Evolutionary conservation across 495 filamentous ascomycete genomes (phyloP).

Genomic region (Xylaria nigripes): DNA sequence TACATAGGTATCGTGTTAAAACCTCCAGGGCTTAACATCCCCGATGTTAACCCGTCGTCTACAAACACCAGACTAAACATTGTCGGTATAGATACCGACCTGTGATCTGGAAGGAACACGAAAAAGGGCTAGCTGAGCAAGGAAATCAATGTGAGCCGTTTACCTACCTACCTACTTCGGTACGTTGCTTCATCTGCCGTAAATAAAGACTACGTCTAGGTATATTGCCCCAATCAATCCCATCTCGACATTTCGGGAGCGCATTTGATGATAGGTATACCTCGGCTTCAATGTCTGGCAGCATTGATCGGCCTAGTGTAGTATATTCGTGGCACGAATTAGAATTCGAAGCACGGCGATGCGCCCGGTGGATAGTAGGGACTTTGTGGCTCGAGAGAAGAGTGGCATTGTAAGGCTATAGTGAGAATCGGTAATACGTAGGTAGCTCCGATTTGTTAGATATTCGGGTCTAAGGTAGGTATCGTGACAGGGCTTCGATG

Average conservation of each 20-base stretch:
- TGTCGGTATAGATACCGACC: neutral
- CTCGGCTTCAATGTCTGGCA: too few relatives aligned
- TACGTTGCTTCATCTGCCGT: neutral
- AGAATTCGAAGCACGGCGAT: too few relatives aligned
- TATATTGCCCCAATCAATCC: neutral
- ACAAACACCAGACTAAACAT: neutral
- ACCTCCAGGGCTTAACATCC: neutral
- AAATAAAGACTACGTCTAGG: neutral
- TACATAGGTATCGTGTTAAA: neutral
- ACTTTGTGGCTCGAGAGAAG: too few relatives aligned
- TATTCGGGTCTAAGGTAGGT: too few relatives aligned
- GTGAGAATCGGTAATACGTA: too few relatives aligned
- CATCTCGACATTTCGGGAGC: neutral
- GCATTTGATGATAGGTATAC: neutral
- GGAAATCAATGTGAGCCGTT: neutral
- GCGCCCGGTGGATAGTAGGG: too few relatives aligned
- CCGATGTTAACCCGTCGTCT: neutral
- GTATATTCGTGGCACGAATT: too few relatives aligned
- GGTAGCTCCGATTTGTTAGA: too few relatives aligned
- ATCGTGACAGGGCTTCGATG: neutral
- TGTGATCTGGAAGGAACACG: neutral
- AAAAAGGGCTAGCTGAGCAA: neutral
- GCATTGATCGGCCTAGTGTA: too few relatives aligned
- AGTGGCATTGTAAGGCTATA: too few relatives aligned
- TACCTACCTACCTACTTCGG: too few relatives aligned